Evolutionary conservation across 169 alveolate species (phyloP).

Genomic region (Plasmodium chabaudi): DNA sequence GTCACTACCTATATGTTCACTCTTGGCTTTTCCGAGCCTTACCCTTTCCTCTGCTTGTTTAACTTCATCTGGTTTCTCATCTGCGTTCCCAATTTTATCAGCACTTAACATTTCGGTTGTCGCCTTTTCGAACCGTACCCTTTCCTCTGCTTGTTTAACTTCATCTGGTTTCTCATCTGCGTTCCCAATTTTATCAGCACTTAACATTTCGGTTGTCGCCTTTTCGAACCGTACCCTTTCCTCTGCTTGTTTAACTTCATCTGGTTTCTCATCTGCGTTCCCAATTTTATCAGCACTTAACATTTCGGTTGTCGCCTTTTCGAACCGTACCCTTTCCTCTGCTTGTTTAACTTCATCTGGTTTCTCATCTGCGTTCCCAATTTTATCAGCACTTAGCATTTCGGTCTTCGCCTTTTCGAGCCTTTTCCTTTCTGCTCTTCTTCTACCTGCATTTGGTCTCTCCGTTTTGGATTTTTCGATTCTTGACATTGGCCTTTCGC

Average conservation of each 20-base stretch:
- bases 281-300: conserved; percentile 45
- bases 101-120: conserved; percentile 49
- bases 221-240: conserved; percentile 3
- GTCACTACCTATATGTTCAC: conserved; percentile 53
- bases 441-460: neutral
- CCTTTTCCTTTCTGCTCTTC: neutral
- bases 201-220: conserved; percentile 47
- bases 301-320: conserved; percentile 28
- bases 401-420: too few species aligned
- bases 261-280: conserved; percentile 12
- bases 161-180: conserved; percentile 10
- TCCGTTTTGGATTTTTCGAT: neutral
- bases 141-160: neutral
- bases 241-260: neutral
- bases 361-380: too few species aligned
- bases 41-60: neutral
- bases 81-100: too few species aligned
- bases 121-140: conserved; percentile 3
- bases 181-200: conserved; percentile 26
- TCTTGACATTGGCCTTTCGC: too few species aligned
- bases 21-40: conserved; percentile 5
- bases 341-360: neutral
- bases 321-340: conserved; percentile 1
- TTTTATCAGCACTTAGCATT: too few species aligned
- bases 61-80: conserved; percentile 10